Conservation (phyloP, 139 green algal genomes). For the Trebouxia sp. region DNA sequence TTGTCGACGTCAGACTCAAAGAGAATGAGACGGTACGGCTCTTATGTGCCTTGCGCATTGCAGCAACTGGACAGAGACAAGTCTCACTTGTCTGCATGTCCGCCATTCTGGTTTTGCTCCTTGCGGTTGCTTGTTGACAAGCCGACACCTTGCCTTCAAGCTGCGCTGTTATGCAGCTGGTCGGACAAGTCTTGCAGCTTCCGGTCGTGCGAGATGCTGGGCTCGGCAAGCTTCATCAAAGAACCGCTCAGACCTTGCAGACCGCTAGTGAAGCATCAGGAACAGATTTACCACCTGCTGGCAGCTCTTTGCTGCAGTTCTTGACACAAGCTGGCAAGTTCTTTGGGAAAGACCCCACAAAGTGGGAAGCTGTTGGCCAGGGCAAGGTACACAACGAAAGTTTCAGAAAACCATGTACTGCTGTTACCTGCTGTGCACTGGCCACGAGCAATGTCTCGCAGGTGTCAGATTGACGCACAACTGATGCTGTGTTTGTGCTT, state of each 20-base stretch:
- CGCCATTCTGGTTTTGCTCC: background rate
- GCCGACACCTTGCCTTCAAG: too few species aligned
- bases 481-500: too few species aligned
- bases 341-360: conserved; percentile 70
- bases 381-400: background rate
- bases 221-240: background rate
- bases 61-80: background rate
- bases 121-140: background rate
- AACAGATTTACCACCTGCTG: conserved; percentile 39
- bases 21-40: conserved; percentile 39
- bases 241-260: background rate
- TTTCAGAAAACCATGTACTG: background rate
- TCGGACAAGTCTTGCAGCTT: conserved; percentile 60
- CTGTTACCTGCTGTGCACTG: background rate
- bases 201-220: conserved; percentile 52
- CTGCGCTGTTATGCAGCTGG: background rate
- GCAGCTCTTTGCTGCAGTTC: conserved; percentile 58
- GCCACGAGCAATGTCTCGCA: too few species aligned
- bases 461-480: too few species aligned
- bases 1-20: conserved; percentile 43
- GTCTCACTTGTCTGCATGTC: background rate
- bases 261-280: background rate
- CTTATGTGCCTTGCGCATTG: background rate
- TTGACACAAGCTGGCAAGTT: conserved; percentile 54
- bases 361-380: conserved; percentile 48